Evolutionary conservation across 1,284 basidiomycete species (phyloP).

Genomic region (Cutaneotrichosporon sp.): DNA sequence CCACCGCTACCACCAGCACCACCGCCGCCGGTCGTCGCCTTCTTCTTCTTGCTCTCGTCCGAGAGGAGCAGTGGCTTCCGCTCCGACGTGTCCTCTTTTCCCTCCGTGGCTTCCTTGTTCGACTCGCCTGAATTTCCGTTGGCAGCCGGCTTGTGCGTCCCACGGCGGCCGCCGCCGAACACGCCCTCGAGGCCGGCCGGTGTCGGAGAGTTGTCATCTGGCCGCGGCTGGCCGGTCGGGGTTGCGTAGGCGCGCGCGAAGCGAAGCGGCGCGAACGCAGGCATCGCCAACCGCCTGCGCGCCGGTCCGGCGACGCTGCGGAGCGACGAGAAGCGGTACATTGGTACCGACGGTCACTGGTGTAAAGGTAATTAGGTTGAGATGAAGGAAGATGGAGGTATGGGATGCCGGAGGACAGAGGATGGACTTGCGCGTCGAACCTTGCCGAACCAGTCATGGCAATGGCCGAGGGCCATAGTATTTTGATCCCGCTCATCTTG

Average conservation of each 20-base stretch:
- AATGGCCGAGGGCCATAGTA: background rate
- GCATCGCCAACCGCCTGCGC: conserved; percentile 26
- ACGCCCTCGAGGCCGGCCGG: conserved; percentile 46
- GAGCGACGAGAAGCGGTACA: conserved; percentile 21
- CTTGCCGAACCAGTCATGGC: background rate
- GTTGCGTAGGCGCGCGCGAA: conserved; percentile 35
- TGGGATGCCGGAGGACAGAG: background rate
- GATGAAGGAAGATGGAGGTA: background rate
- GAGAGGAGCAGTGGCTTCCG: conserved; percentile 43
- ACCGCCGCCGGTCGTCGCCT: conserved; percentile 35
- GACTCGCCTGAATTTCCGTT: conserved; percentile 14
- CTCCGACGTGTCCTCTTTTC: conserved; percentile 29
- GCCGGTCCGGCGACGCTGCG: conserved; percentile 19
- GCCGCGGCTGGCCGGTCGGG: conserved; percentile 34
- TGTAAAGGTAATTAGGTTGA: background rate
- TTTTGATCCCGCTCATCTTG: conserved; percentile 1
- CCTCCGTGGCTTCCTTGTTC: conserved; percentile 37
- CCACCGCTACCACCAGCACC: conserved; percentile 38
- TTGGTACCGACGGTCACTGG: conserved; percentile 4
- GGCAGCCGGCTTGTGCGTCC: background rate
- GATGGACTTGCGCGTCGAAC: conserved; percentile 5
- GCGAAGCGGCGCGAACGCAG: conserved; percentile 7
- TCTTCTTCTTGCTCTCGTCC: conserved; percentile 33
- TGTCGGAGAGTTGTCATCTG: conserved; percentile 39
- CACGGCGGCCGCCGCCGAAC: conserved; percentile 37